Base-by-base conservation (phyloP, 305 asterid species). In the Ruellia speciosa region DNA sequence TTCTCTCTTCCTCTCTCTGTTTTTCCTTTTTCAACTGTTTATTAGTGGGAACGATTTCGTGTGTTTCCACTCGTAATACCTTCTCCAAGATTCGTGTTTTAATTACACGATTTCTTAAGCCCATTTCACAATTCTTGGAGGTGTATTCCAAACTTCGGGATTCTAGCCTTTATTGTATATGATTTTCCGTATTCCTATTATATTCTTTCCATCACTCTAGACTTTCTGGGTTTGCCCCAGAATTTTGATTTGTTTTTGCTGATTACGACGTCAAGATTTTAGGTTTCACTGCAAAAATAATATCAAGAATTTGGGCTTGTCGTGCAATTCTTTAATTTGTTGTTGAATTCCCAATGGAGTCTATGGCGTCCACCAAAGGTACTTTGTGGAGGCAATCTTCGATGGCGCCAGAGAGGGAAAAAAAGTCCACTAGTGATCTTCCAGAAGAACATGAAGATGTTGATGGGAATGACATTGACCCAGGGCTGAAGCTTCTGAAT, bases 301-400 rank as follows among this genome's bases (percentile, higher is more conserved):
- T 18, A 16, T 55, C 49, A 14, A 63, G 65, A 58, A 48, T 45
- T 52, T 37, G 37, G 35, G 69, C 18, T 62, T 57, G 31, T 40
- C 45, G 17, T 47, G 49, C 54, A 28, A 48, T 9, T 35, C 59
- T 35, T 35, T 11, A 8, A 37, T 15, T 16, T 47, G 6, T 16
- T 14, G 8, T 43, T 14, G 9, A n/a, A 6, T 47, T 47, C 58
- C 55, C 50, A 82, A n/a, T 78, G 96, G 94, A 88, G 13, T 43
- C 76, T 7, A 88, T 70, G 52, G 18, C 67, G 57, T 77, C 86
- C 15, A 68, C 61, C 58, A 77, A 76, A 58, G 63, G 50, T 45
- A 77, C 70, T 18, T 75, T 90, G 17, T 90, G 94, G 78, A 90
- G 82, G 79, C 98, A 90, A 28, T 90, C 95, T 0, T 85, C 98